These are phyloP conservation scores for Salix dunnii DNA, from an alignment of 345 rosid species.

Conservation along the genomic window DNA sequence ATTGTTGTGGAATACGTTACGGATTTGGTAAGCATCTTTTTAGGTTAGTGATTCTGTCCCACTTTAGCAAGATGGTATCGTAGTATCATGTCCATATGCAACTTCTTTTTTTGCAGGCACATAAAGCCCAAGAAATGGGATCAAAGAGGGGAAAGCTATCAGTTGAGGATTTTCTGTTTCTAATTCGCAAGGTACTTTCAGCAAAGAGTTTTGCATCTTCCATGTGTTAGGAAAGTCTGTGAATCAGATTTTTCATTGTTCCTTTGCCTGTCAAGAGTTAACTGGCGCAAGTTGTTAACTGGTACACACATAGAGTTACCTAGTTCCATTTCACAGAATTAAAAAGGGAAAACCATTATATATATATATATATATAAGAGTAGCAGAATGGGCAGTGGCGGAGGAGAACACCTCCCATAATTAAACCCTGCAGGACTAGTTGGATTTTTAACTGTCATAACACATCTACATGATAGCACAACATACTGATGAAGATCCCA, in stretches of 20 bases:
- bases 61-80: background rate
- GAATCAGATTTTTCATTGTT: too few relatives aligned
- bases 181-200: constrained; percentile 68
- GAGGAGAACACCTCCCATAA: background rate
- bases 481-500: too few relatives aligned
- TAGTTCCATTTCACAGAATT: background rate
- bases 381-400: background rate
- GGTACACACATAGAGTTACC: too few relatives aligned
- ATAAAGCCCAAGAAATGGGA: constrained; percentile 86
- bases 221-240: background rate
- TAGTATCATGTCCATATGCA: background rate
- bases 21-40: constrained; percentile 58
- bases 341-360: background rate
- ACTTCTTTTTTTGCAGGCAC: constrained; percentile 43
- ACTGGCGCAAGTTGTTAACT: too few relatives aligned
- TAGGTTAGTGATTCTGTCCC: background rate
- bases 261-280: too few relatives aligned
- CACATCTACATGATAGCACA: background rate
- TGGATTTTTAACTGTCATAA: background rate
- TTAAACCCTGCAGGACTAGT: background rate
- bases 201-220: background rate
- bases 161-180: constrained; percentile 82
- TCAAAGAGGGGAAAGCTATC: constrained; percentile 74
- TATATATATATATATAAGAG: background rate
- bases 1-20: constrained; percentile 88